Conservation (phyloP, 2,329 filamentous ascomycete species). For the Byssoonygena ceratinophila region DNA sequence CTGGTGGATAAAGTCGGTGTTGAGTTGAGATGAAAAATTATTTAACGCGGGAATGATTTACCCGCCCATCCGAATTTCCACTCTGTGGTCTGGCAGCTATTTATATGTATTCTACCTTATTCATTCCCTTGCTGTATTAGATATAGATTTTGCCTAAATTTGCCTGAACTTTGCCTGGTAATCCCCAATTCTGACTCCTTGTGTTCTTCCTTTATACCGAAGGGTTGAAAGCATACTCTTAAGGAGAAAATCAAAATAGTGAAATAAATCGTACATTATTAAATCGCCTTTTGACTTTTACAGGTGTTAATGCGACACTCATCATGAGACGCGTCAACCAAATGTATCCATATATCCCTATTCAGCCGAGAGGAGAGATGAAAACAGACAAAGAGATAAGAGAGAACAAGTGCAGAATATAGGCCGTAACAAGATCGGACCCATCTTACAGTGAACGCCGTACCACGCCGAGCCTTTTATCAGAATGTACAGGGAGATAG, state of each 20-base stretch:
- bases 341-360: not conserved
- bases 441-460: conserved; percentile 11
- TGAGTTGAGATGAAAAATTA: conserved; percentile 53
- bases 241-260: not conserved
- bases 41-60: not conserved
- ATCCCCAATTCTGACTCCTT: too few species aligned
- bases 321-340: not conserved
- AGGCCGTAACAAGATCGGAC: not conserved
- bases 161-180: too few species aligned
- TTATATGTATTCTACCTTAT: not conserved
- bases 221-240: too few species aligned
- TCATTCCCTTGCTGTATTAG: not conserved
- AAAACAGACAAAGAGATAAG: not conserved
- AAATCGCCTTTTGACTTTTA: not conserved
- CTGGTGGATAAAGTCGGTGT: conserved; percentile 65
- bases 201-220: too few species aligned
- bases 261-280: not conserved
- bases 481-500: conserved; percentile 10
- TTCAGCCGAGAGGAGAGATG: conserved; percentile 13
- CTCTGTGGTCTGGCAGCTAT: not conserved
- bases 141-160: too few species aligned
- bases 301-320: not conserved
- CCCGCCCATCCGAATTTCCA: not conserved
- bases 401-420: not conserved
- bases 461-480: conserved; percentile 10